These are phyloP conservation scores for Avena eriantha DNA, from an alignment of 176 grass and related monocot species.

Conservation along the genomic window DNA sequence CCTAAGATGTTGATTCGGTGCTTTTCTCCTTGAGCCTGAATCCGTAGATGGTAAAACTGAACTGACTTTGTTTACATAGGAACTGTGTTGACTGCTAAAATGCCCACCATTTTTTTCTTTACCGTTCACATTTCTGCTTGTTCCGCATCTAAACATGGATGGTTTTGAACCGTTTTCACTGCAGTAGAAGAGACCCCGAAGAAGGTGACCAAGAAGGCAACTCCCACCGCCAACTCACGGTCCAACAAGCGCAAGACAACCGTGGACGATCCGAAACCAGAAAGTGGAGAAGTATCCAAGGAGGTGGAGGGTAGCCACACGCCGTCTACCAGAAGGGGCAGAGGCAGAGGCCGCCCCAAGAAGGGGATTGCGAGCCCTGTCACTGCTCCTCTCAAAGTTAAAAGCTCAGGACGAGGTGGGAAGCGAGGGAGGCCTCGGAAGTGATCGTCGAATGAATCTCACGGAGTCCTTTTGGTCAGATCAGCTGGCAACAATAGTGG, in stretches of 20 bases:
- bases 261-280: constrained; percentile 57
- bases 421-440: no score
- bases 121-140: neutral
- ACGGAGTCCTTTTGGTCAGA: no score
- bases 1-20: neutral
- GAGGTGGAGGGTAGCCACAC: constrained; percentile 53
- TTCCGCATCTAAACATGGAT: constrained; percentile 8
- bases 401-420: constrained; percentile 36
- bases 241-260: constrained; percentile 73
- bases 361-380: constrained; percentile 46
- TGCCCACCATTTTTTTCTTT: neutral
- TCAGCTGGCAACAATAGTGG: no score
- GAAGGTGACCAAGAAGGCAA: constrained; percentile 52
- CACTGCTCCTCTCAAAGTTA: constrained; percentile 23
- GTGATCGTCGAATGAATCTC: no score
- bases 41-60: neutral
- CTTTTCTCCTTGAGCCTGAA: neutral
- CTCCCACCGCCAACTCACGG: constrained; percentile 53
- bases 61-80: neutral
- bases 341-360: constrained; percentile 69
- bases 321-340: constrained; percentile 56
- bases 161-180: constrained; percentile 29
- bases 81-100: constrained; percentile 5
- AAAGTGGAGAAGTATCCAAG: constrained; percentile 33
- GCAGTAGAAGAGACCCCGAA: constrained; percentile 44